Conservation (phyloP, 306 rosid genomes). For the Quercus wislizeni region DNA sequence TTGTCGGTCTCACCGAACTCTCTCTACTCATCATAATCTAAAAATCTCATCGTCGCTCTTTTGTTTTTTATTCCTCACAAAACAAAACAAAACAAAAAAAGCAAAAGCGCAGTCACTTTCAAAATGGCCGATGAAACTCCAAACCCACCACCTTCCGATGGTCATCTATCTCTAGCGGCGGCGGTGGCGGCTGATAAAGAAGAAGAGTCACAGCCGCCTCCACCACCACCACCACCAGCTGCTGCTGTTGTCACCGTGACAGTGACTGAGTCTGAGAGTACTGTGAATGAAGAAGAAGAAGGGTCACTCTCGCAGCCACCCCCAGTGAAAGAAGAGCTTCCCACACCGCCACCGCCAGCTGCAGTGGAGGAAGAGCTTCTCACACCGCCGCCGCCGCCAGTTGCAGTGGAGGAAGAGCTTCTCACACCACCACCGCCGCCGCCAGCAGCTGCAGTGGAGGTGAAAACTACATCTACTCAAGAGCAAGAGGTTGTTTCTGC, state of each 20-base stretch:
- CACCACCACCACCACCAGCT: not conserved
- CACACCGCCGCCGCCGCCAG: not conserved
- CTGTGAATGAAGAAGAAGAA: not conserved
- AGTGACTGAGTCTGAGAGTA: slow-evolving; percentile 1
- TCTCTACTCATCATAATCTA: too few relatives aligned
- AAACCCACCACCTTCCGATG: slow-evolving; percentile 3
- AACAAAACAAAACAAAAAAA: too few relatives aligned
- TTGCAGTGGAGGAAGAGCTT: not conserved
- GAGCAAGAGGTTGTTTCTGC: slow-evolving; percentile 14
- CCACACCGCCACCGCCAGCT: not conserved
- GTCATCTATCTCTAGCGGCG: not conserved
- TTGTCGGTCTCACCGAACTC: too few relatives aligned
- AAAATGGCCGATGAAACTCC: slow-evolving; percentile 53
- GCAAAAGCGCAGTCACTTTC: not conserved
- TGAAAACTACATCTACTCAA: slow-evolving; percentile 15
- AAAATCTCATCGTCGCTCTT: not conserved
- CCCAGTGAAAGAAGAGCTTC: not conserved
- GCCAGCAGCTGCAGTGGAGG: not conserved
- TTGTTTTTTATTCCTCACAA: not conserved
- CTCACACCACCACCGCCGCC: not conserved
- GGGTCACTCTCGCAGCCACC: slow-evolving; percentile 1
- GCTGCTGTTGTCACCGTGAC: not conserved
- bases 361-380: too few relatives aligned
- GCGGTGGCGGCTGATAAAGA: slow-evolving; percentile 2
- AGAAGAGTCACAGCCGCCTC: not conserved